These are phyloP conservation scores for Solanum virginianum DNA, from an alignment of 257 asterid genomes.

Conservation along the genomic window DNA sequence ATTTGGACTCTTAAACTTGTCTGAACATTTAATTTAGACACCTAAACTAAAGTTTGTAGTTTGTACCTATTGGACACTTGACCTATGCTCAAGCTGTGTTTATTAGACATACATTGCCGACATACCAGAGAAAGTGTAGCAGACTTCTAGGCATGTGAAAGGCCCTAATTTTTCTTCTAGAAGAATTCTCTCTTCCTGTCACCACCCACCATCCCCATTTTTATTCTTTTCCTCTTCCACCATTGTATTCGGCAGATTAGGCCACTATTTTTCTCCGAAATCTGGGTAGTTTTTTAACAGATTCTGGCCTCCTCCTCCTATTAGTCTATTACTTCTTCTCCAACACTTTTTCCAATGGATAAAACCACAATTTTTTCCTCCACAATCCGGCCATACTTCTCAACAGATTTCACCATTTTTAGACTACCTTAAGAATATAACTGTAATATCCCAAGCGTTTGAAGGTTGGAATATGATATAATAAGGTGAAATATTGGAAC, in stretches of 20 bases:
- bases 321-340: neutral
- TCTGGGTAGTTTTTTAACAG: neutral
- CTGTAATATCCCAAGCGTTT: too few relatives aligned
- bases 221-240: neutral
- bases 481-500: too few relatives aligned
- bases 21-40: neutral
- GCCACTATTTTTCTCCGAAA: neutral
- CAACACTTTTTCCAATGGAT: neutral
- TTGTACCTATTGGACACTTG: neutral
- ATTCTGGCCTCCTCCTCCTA: neutral
- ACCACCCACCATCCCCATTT: neutral
- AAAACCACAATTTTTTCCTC: neutral
- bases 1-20: neutral
- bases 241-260: neutral
- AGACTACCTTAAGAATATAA: neutral
- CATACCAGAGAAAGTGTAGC: neutral
- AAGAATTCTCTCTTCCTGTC: neutral
- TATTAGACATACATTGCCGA: neutral
- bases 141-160: neutral
- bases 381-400: neutral
- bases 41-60: neutral
- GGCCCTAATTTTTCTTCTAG: neutral
- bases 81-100: neutral
- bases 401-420: neutral
- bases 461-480: too few relatives aligned